Evolutionary conservation across 805 yeast genomes (phyloP), one percentile per base, ranked within the genome.

Genomic region (Wickerhamiella cacticola): DNA sequence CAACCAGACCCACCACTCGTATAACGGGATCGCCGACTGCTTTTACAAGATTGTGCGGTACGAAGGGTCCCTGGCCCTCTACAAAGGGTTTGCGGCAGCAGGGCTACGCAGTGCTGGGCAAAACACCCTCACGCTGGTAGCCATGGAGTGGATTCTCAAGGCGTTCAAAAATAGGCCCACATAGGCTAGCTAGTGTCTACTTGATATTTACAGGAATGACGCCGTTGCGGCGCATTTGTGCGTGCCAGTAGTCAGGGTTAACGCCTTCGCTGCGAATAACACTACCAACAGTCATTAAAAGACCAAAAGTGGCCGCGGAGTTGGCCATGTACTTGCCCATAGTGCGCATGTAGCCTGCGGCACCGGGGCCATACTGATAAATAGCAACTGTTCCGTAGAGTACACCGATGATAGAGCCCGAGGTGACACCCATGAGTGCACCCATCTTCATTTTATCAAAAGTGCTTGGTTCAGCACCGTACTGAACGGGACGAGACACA

Each of bases 381-480:
- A 94, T 82, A 50, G 96, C 81, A 60, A 84, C 79, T 21, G 96
- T 95, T 45, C 97, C 98, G 64, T 89, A 92, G 55, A 94, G 69
- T 42, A 89, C 81, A 53, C 98, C 98, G 34, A 89, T 86, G 60
- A 94, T 92, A 8, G 87, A 92, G 55, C 98, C 98, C 29, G 81
- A 88, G 29, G 86, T 76, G 50, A 70, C 78, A 53, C 99, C 99
- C 96, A 92, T 92, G 70, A 89, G 70, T 52, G 87, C 80, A 48
- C 99, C 99, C 97, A 92, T 92, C 69, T 92, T 92, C 76, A 92
- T 84, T 70, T 92, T 92, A 49, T 92, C 96, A 69, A 88, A 86
- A 66, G 82, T 79, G 43, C 96, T 82, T 49, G 94, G 95, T 55
- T 62, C 61, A 34, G 56, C 53, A 10, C 54, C 42, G 9, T 31